Evolutionary conservation across 371 early-diverging fungal species (phyloP).

Genomic region (Massospora cicadina): DNA sequence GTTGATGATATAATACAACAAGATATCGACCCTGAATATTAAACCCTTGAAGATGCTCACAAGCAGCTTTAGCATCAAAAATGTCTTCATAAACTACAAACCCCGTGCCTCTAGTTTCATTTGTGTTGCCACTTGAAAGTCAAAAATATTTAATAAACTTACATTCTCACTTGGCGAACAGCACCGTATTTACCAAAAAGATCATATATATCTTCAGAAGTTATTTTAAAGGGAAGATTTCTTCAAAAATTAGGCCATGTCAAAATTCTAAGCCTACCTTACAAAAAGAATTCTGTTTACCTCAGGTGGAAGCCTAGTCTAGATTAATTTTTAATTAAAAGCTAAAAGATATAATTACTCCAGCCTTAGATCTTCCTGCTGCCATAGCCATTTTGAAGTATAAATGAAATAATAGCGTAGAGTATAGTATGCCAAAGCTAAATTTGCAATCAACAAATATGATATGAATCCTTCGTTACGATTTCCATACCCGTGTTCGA

Average conservation of each 20-base stretch:
- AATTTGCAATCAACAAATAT: too few relatives aligned
- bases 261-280: conserved; percentile 24
- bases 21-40: conserved; percentile 88
- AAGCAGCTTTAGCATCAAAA: conserved; percentile 92
- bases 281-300: conserved; percentile 83
- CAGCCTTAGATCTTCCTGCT: conserved; percentile 11
- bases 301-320: conserved; percentile 79
- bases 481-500: too few relatives aligned
- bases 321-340: too few relatives aligned
- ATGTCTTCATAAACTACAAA: conserved; percentile 95
- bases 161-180: conserved; percentile 82
- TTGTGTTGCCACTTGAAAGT: conserved; percentile 46
- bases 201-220: conserved; percentile 88
- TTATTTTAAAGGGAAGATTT: conserved; percentile 89
- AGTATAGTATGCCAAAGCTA: too few relatives aligned
- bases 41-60: conserved; percentile 86
- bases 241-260: conserved; percentile 17
- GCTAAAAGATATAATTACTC: conserved; percentile 11
- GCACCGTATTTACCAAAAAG: conserved; percentile 95
- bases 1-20: conserved; percentile 84
- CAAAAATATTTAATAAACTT: conserved; percentile 12
- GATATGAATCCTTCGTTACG: too few relatives aligned
- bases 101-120: conserved; percentile 83
- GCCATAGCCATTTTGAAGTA: conserved; percentile 16
- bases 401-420: background rate